Evolutionary conservation across 768 basidiomycete species (phyloP), one percentile per base, ranked within the genome.

Genomic region (Leccinum truebloodii): DNA sequence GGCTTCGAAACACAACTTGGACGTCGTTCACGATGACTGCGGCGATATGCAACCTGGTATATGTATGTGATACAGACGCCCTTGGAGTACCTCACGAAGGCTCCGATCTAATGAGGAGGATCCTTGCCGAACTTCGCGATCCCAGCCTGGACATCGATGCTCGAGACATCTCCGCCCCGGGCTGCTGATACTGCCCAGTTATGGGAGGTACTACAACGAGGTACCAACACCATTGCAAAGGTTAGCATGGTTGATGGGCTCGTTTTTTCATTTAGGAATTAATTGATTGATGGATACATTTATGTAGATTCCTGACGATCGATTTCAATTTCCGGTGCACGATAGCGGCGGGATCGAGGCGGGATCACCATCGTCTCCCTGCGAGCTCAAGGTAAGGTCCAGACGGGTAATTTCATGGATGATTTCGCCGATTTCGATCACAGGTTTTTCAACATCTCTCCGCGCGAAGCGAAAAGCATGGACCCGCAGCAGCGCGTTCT

Each of bases 401-500:
- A 74, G 26, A 83, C 77, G 0, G 89, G 87, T 26, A 88, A 90
- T 69, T 92, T 91, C 68, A 69, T 91, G 54, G 72, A 79, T 20
- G 77, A 79, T 46, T 75, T 79, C 30, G 84, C 83, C 62, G 76
- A 78, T 53, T 91, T 91, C 66, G 90, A 92, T 69, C 78, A 88
- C 68, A 77, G 74, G 69, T 89, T 89, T 69, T 92, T 91, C 78
- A 84, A 81, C 46, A 82, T 89, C 50, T 88, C 85, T 44, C 89
- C 90, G 2, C 82, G 89, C 6, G 89, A 91, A 71, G 89, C 90
- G 14, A 83, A 76, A 61, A 83, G 78, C 69, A 90, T 90, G 88
- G 87, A 90, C 67, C 89, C 90, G 6, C 89, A 90, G 63, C 88
- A 90, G 64, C 81, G 89, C 5, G 65, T 91, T 35, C 75, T 91